phyloP scores from a whole-genome alignment of 106 monocot species.

The Agapanthus africanus region DNA sequence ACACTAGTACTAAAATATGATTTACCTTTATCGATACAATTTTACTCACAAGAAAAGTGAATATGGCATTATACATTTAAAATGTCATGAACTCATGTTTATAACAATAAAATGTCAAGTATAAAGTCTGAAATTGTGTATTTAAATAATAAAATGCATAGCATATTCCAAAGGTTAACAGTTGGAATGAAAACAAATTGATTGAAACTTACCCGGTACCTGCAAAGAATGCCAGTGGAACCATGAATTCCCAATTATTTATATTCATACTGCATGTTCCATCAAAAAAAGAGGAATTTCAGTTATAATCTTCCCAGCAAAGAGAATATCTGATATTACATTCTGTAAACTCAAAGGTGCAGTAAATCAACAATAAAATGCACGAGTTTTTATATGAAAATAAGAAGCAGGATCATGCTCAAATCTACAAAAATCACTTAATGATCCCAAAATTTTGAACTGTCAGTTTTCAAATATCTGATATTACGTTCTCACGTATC shows the following conservation, averaged over 20 bases:
- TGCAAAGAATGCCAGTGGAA: constrained; percentile 65
- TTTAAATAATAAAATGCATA: too few species aligned
- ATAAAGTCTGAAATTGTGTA: too few species aligned
- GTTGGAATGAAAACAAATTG: too few species aligned
- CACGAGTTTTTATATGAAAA: neutral
- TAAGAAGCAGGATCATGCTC: neutral
- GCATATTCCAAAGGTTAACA: too few species aligned
- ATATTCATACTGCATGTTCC: constrained; percentile 33
- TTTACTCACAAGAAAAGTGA: too few species aligned
- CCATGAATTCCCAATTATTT: constrained; percentile 53
- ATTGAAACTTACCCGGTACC: constrained; percentile 6
- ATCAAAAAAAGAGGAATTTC: neutral
- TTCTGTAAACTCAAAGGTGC: too few species aligned
- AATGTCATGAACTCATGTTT: too few species aligned
- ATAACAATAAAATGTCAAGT: too few species aligned
- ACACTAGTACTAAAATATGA: too few species aligned
- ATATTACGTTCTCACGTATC: neutral
- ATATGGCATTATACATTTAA: too few species aligned
- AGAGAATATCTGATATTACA: neutral
- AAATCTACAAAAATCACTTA: neutral
- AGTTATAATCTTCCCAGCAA: neutral
- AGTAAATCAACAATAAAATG: neutral
- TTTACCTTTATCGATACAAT: too few species aligned
- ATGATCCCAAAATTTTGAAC: neutral
- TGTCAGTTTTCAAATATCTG: neutral